phyloP scores from a whole-genome alignment of 768 basidiomycete species.

The Boletus huronensis region DNA sequence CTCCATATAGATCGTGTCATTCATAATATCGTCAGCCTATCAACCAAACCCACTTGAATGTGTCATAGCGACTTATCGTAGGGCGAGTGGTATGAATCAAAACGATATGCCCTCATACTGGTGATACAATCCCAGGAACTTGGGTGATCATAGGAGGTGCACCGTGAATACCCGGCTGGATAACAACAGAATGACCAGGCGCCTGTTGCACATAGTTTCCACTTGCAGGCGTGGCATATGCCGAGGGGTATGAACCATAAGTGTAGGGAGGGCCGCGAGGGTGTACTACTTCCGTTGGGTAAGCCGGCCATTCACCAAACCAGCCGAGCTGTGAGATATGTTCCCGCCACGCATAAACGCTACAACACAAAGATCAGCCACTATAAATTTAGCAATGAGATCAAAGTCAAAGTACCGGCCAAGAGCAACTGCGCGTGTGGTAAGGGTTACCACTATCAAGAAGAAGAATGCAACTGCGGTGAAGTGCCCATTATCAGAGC shows the following conservation, averaged over 20 bases:
- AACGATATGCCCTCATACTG: conserved; percentile 14
- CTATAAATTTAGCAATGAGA: background rate
- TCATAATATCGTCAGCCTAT: conserved; percentile 11
- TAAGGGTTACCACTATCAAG: conserved; percentile 53
- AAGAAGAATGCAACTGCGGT: conserved; percentile 45
- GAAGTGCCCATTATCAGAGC: background rate
- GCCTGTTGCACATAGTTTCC: conserved; percentile 43
- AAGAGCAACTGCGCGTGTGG: conserved; percentile 35
- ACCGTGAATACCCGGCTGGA: conserved; percentile 64
- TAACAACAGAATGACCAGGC: conserved; percentile 62
- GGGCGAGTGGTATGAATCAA: background rate
- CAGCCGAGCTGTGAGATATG: conserved; percentile 61
- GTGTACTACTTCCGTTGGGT: conserved; percentile 30
- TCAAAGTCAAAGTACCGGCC: conserved; percentile 25
- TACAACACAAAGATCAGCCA: conserved; percentile 4
- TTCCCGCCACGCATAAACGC: conserved; percentile 32
- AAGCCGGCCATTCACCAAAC: conserved; percentile 72
- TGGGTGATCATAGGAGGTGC: conserved; percentile 59
- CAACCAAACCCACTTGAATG: background rate
- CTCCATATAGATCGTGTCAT: conserved; percentile 5
- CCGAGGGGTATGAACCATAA: conserved; percentile 35
- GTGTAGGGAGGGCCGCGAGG: conserved; percentile 22
- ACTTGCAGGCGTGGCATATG: conserved; percentile 20
- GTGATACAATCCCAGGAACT: conserved; percentile 39
- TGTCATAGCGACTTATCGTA: background rate